A percentile compares a stretch with the other conserved stretches of the same genome.
Evolutionary conservation across 306 rosid species (phyloP).

Genomic region (Lagenaria siceraria): DNA sequence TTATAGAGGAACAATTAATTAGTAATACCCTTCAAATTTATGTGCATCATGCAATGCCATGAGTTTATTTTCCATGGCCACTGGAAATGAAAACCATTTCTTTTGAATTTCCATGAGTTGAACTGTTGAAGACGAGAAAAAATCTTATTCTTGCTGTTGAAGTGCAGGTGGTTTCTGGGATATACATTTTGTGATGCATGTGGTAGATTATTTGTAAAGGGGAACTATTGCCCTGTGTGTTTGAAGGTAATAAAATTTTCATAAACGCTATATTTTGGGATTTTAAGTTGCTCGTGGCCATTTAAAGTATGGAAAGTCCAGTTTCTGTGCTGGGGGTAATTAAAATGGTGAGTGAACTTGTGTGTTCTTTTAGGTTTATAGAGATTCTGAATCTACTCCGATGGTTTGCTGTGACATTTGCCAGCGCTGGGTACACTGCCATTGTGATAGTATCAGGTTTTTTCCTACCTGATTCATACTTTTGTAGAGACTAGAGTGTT

Average conservation of each 20-base stretch:
- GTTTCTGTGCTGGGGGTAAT: background rate
- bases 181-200: constrained; percentile 98
- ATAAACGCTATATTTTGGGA: background rate
- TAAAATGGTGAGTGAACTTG: constrained; percentile 8
- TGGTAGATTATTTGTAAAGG: constrained; percentile 94
- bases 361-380: constrained; percentile 61
- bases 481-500: background rate
- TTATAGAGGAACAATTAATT: background rate
- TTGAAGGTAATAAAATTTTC: constrained; percentile 50
- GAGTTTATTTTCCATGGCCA: background rate
- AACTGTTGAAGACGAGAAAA: background rate
- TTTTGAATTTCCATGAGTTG: background rate
- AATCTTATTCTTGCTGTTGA: background rate
- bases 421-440: constrained; percentile 99
- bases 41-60: background rate
- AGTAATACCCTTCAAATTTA: background rate
- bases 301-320: background rate
- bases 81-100: background rate
- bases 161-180: constrained; percentile 88
- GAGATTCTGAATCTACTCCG: constrained; percentile 98
- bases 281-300: background rate
- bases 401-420: constrained; percentile 98
- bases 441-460: constrained; percentile 91
- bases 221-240: constrained; percentile 97
- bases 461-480: background rate